Base-by-base conservation (phyloP, 2,329 filamentous ascomycete genomes). In the Talaromyces sp. region DNA sequence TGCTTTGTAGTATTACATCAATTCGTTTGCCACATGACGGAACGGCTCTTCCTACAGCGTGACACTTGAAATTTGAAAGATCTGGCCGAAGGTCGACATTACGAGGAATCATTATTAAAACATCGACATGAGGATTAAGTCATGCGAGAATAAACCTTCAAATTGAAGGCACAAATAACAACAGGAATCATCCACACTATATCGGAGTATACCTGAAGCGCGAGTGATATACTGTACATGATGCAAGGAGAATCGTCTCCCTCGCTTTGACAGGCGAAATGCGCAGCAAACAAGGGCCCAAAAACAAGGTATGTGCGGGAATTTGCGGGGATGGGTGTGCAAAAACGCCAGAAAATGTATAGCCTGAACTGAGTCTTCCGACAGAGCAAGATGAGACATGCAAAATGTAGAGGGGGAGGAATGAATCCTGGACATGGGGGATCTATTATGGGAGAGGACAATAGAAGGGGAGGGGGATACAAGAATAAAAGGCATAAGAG, bases 1-100 rank as follows among this genome's bases (percentile, higher is more conserved):
- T 8, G 11, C 22, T 24, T n/a, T 46, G 11, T 42, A 77, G 73
- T 77, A 77, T 58, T 77, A 77, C 56, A 75, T 77, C 58, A 77
- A 76, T 50, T 77, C 75, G 13, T 77, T 75, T 52, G 59, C 68
- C 11, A 62, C 65, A 42, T 74, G 61, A 66, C 19, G n/a, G n/a
- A n/a, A n/a, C n/a, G n/a, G n/a, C n/a, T n/a, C n/a, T n/a, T n/a
- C n/a, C n/a, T n/a, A n/a, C n/a, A n/a, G n/a, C n/a, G n/a, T n/a
- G n/a, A n/a, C n/a, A n/a, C n/a, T n/a, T n/a, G n/a, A n/a, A n/a
- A n/a, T n/a, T 13, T 35, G 33, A 39, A 16, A 16, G 16, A 35
- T 35, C 10, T 27, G 19, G 37, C 32, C 24, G 19, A 17, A 16
- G 22, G 32, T 19, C 32, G 33, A 40, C 16, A 57, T 54, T 56